Evolutionary conservation across 2,329 filamentous ascomycete species (phyloP).

Genomic region (Malbranchea cinnamomea): DNA sequence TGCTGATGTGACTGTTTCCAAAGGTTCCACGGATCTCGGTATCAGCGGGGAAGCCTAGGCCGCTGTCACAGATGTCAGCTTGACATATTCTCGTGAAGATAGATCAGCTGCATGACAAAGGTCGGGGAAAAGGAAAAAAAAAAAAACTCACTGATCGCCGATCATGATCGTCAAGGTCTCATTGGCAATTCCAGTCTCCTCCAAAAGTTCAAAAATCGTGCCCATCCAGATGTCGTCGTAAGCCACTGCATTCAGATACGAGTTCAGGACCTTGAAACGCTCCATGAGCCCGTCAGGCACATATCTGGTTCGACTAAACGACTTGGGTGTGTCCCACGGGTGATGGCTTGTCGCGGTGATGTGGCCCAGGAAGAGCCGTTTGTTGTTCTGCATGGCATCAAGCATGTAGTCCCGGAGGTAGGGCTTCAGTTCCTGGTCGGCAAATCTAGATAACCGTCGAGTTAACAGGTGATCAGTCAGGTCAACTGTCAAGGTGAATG

Average conservation of each 20-base stretch:
- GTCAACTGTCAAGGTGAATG: neutral
- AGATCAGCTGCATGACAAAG: neutral
- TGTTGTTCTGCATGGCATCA: constrained; percentile 10
- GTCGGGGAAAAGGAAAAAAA: neutral
- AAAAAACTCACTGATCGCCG: constrained; percentile 21
- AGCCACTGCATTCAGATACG: constrained; percentile 27
- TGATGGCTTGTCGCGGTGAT: constrained; percentile 24
- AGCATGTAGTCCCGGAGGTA: constrained; percentile 15
- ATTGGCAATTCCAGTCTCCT: constrained; percentile 27
- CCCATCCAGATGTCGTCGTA: constrained; percentile 25
- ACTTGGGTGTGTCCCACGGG: constrained; percentile 18
- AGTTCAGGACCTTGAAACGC: constrained; percentile 22
- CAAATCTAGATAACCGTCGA: constrained; percentile 8
- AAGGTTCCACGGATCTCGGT: constrained; percentile 23
- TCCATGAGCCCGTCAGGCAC: constrained; percentile 16
- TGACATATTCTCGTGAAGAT: too few relatives aligned
- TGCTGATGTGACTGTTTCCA: constrained; percentile 28
- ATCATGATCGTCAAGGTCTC: constrained; percentile 30
- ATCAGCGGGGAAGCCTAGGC: constrained; percentile 28
- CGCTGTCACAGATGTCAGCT: constrained; percentile 9
- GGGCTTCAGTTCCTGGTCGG: constrained; percentile 26
- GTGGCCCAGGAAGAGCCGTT: constrained; percentile 15
- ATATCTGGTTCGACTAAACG: neutral
- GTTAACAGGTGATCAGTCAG: neutral
- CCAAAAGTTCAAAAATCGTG: constrained; percentile 23